Evolutionary conservation across 371 early-diverging fungal genomes (phyloP).

Genomic region (Amoeboradix gromovi): DNA sequence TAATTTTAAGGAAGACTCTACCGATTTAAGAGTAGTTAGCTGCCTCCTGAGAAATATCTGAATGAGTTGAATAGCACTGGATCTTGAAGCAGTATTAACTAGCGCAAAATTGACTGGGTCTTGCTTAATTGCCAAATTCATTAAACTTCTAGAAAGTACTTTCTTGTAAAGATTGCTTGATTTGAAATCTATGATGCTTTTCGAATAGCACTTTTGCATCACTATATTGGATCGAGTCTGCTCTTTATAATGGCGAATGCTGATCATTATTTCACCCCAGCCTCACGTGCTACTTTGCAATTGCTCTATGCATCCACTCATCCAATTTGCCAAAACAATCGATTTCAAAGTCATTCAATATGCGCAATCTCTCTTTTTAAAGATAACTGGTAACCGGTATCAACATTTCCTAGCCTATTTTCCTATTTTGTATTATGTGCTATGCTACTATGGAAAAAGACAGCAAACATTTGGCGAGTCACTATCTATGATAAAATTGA

Average conservation of each 20-base stretch:
- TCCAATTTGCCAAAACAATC: background rate
- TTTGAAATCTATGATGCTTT: background rate
- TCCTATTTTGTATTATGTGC: background rate
- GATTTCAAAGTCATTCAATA: background rate
- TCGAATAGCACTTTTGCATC: background rate
- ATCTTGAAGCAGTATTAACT: background rate
- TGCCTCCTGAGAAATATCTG: background rate
- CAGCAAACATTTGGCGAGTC: background rate
- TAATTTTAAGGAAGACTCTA: background rate
- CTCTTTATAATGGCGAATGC: too few species aligned
- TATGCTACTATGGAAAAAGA: background rate
- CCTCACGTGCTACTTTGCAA: background rate
- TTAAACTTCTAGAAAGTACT: background rate
- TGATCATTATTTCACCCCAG: background rate
- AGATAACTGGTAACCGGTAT: background rate
- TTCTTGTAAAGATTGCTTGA: background rate
- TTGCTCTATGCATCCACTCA: slow-evolving; percentile 1
- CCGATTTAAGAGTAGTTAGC: background rate
- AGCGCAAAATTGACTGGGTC: background rate
- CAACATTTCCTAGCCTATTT: background rate
- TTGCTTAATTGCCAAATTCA: background rate
- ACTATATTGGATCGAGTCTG: too few species aligned
- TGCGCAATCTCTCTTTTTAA: background rate
- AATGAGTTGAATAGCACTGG: background rate
- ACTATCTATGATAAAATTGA: background rate